Evolutionary conservation across 2,329 filamentous ascomycete genomes (phyloP).

Genomic region (Clarireedia hainanense): DNA sequence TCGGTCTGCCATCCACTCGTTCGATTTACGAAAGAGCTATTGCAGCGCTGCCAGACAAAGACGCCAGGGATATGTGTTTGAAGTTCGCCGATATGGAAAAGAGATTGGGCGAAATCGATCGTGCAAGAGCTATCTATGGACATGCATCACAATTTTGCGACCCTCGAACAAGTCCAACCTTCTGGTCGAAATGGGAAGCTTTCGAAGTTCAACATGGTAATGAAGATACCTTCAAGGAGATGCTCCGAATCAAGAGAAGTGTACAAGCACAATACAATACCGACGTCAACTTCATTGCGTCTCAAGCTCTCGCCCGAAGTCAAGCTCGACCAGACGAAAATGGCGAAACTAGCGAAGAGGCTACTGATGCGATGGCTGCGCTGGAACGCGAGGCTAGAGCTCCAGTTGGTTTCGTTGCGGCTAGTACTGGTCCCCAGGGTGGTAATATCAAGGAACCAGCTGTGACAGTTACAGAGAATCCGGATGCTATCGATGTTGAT

Average conservation of each 20-base stretch:
- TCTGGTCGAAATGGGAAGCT: slow-evolving; percentile 95
- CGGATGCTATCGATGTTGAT: slow-evolving; percentile 71
- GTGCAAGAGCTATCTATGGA: slow-evolving; percentile 89
- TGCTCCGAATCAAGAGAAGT: slow-evolving; percentile 94
- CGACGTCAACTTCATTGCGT: slow-evolving; percentile 97
- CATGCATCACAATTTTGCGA: slow-evolving; percentile 98
- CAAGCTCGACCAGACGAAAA: slow-evolving; percentile 47
- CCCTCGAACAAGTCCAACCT: slow-evolving; percentile 77
- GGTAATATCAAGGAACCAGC: slow-evolving; percentile 41
- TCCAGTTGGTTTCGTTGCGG: slow-evolving; percentile 83
- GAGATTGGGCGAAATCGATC: slow-evolving; percentile 84
- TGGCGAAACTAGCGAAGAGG: slow-evolving; percentile 36
- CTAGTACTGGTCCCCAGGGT: slow-evolving; percentile 65
- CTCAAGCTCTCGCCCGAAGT: slow-evolving; percentile 79
- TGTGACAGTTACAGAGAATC: slow-evolving; percentile 52
- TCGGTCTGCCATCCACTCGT: slow-evolving; percentile 87
- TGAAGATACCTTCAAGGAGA: slow-evolving; percentile 98
- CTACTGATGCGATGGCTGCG: slow-evolving; percentile 78
- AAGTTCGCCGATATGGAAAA: slow-evolving; percentile 98
- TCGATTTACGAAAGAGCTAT: slow-evolving; percentile 97
- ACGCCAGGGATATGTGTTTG: slow-evolving; percentile 96
- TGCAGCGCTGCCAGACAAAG: slow-evolving; percentile 80
- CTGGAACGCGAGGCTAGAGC: slow-evolving; percentile 84
- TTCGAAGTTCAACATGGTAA: slow-evolving; percentile 98
- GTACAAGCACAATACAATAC: slow-evolving; percentile 98